These are phyloP conservation scores for Trichoderma pleuroti DNA, from an alignment of 2,329 filamentous ascomycete genomes.

Conservation along the genomic window DNA sequence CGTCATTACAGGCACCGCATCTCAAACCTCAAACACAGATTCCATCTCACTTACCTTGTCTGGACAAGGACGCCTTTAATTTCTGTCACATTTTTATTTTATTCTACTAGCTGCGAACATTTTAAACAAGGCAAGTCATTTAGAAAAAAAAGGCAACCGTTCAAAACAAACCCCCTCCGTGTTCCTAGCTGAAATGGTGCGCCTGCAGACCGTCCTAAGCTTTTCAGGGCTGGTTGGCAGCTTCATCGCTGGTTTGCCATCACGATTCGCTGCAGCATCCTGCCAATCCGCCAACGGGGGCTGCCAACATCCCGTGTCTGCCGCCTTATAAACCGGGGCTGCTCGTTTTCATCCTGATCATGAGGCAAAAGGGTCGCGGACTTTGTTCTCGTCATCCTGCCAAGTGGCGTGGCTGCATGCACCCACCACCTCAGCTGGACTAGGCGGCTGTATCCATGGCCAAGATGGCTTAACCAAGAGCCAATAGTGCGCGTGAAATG, in stretches of 20 bases:
- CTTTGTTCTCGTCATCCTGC: slow-evolving; percentile 12
- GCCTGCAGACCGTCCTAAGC: neutral
- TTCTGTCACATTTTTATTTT: neutral
- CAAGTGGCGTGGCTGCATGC: slow-evolving; percentile 23
- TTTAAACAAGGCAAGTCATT: neutral
- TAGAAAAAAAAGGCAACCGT: neutral
- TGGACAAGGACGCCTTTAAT: neutral
- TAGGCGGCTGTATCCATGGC: neutral
- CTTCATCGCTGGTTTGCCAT: neutral
- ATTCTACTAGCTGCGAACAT: neutral
- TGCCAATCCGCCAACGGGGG: neutral
- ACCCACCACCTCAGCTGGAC: slow-evolving; percentile 20
- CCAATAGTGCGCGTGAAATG: slow-evolving; percentile 19
- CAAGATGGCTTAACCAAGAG: neutral
- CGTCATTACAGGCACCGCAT: neutral
- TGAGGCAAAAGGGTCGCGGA: neutral
- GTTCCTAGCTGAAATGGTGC: neutral
- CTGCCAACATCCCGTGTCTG: neutral
- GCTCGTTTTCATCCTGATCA: neutral
- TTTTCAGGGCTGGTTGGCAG: neutral
- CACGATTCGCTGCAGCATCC: neutral
- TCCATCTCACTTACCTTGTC: neutral
- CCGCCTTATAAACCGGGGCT: neutral
- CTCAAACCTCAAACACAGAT: neutral
- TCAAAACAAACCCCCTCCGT: neutral